Evolutionary conservation across 345 rosid genomes (phyloP), one percentile per base, ranked within the genome.

Genomic region (Nephelium lappaceum): DNA sequence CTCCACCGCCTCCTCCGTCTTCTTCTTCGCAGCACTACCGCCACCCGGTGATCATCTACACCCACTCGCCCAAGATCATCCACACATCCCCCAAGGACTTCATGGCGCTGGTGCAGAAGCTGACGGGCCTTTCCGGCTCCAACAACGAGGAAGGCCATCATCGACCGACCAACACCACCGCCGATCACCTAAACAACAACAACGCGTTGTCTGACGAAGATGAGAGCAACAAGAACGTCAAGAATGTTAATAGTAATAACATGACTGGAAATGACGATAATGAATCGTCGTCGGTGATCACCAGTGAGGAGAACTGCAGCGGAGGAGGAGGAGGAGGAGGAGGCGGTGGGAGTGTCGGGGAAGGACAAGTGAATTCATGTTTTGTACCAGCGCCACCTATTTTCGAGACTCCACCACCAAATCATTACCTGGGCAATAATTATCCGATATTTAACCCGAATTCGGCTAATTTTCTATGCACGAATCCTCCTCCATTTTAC

Each of bases 11-110:
- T 1, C 63, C 63, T 19, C 81, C 89, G 7, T 80, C 83, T 57
- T 76, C 51, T 45, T 11, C 51, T 8, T 84, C 87, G 38, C 85
- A 80, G 7, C 79, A 66, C 39, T 89, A 85, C 16, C 93, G 91
- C 5, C 97, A 90, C 38, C 99, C 99, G 6, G 98, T 96, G 42
- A 94, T 96, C 74, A 96, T 96, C 65, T 94, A 96, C 88, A 94
- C 99, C 10, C 98, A 93, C 75, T 90, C 97, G 10, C 98, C 99
- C 6, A 93, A 90, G 79, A 66, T 96, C 73, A 96, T 96, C 81
- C 97, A 92, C 80, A 96, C 98, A 0, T 88, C 93, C 55, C 98
- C 98, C 3, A 84, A 79, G 58, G 97, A 95, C 82, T 95, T 95
- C 81, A 93, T 93, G 98, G 92, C 93, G 31, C 81, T 96, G 70